Base-by-base conservation (phyloP, 73 alveolate genomes). In the Paramecium bursaria region DNA sequence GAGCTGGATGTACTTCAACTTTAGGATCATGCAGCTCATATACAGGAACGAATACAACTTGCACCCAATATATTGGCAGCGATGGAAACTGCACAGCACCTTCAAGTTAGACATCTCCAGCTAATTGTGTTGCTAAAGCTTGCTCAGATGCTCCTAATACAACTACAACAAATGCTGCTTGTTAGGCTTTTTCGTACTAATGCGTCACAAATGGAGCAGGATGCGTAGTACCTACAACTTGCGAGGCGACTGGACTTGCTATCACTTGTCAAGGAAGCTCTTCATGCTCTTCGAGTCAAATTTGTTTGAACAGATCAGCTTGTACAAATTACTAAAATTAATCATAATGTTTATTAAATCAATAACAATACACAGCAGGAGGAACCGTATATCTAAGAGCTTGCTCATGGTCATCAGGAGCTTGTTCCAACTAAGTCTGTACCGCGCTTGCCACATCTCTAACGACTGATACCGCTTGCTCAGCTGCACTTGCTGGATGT, bases 41-140 rank as follows among this genome's bases (percentile, higher is more conserved):
- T 42, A 7, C 3, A 10, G 82, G 82, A 13, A 57, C 33, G 33
- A 67, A 39, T 42, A 4, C 60, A 39, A 67, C 57, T 42, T 67
- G 82, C 21, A 46, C 44, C 5, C 60, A 57, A 67, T 67, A 67
- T 67, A 67, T 67, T 31, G 82, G 82, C 33, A 39, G 60, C 6
- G 82, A 67, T 42, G 82, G 82, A 35, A 67, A 30, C 33, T 67
- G 82, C 21, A 57, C 33, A 39, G 21, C n/a, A n/a, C n/a, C n/a
- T n/a, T 53, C 60, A 9, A n/a, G 46, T 15, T 21, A 53, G 19
- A 67, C 82, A 31, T 14, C 33, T n/a, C 39, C 49, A 11, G 53
- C 60, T 6, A 31, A 31, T 39, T 67, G 82, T 17, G 48, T 15
- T 39, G 60, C 82, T 3, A 67, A 67, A 67, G 25, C 11, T n/a